Evolutionary conservation across 345 rosid genomes (phyloP), one percentile per base, ranked within the genome.

Genomic region (Noccaea caerulescens): DNA sequence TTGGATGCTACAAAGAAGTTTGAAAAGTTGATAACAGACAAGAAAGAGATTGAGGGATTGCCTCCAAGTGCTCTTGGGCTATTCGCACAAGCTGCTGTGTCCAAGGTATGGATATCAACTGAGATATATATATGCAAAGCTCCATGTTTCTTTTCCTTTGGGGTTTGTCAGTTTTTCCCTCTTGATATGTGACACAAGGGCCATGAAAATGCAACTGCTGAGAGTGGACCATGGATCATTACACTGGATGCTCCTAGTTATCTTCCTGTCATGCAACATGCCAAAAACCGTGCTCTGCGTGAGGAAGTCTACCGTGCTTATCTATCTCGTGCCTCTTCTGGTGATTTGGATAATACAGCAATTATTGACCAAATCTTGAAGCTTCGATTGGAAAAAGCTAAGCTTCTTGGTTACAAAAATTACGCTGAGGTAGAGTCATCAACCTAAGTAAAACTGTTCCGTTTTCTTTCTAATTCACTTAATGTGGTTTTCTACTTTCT

Each of bases 1-100:
- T 76, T 92, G 81, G 98, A 92, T 73, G 87, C 95, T 65, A 92
- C 96, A 73, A 92, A 90, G 81, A 87, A 82, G 55, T 92, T 85
- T 87, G 91, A 89, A 80, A 92, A 88, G 76, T 68, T 88, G 58
- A 82, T 92, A 44, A 85, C 86, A 1, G 88, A 88, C 78, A 87
- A 90, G 79, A 85, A 82, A 58, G 93, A 85, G 71, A 80, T 92
- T 8, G 91, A 90, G 37, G 98, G 98, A 47, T 73, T 92, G 86
- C 95, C 96, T 55, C 86, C 92, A 46, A 79, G 87, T 23, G 85
- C 96, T 72, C 91, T 89, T 71, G 93, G 87, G 44, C 78, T 92
- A 78, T 92, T 92, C 64, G 93, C 98, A 27, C 96, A 92, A 75
- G 84, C 86, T 47, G 96, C 96, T n/a, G 87, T 81, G 12, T 84